Percentiles rank a stretch among this genome's conserved stretches.
Evolutionary conservation across 306 rosid genomes (phyloP).

Genomic region (Vigna nakashimae): DNA sequence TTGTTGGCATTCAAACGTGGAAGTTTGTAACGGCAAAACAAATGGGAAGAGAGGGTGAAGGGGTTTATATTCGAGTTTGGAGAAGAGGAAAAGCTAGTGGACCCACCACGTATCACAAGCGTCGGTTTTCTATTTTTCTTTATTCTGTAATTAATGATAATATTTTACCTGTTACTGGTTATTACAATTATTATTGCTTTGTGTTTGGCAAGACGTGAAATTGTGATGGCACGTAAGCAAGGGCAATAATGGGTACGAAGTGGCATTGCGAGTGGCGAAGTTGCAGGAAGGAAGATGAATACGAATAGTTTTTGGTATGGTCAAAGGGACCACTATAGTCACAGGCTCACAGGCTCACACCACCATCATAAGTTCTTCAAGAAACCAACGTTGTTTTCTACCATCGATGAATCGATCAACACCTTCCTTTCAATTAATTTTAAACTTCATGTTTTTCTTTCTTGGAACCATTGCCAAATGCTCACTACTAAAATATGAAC

Average conservation of each 20-base stretch:
- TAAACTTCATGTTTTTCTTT: no score
- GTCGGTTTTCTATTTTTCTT: neutral
- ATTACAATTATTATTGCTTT: no score
- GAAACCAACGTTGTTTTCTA: no score
- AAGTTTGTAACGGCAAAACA: constrained; percentile 29
- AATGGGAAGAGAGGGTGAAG: neutral
- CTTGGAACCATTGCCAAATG: no score
- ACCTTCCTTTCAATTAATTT: no score
- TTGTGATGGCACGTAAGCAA: neutral
- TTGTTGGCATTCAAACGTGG: neutral
- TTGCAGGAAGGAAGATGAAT: neutral
- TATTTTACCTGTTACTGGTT: neutral
- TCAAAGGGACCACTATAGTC: neutral
- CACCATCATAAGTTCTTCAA: neutral
- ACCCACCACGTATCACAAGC: constrained; percentile 39
- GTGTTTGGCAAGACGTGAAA: no score
- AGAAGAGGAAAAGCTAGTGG: constrained; percentile 18
- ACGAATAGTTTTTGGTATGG: neutral
- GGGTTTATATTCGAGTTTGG: constrained; percentile 16
- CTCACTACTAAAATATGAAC: no score
- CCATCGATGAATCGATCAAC: no score
- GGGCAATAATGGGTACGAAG: neutral
- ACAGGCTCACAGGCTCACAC: neutral
- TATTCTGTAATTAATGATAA: neutral
- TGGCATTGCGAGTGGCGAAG: neutral